Conservation (phyloP, 148 eudicot genomes). For the Rhododendron henanense region DNA sequence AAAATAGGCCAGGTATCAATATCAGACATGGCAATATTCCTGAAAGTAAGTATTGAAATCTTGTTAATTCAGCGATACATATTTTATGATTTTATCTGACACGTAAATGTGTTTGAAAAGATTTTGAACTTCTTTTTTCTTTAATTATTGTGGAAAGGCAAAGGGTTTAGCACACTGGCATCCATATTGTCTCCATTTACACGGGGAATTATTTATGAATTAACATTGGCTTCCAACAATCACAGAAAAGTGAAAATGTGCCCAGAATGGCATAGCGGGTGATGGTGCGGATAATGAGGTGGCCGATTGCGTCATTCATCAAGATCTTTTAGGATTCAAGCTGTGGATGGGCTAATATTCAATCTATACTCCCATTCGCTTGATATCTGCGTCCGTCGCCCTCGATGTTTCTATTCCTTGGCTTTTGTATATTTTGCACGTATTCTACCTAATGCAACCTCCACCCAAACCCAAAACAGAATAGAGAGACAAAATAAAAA, state of each 20-base stretch:
- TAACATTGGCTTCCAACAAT: background rate
- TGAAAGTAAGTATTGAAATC: slow-evolving; percentile 28
- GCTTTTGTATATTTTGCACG: background rate
- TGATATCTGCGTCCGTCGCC: background rate
- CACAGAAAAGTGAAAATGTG: slow-evolving; percentile 4
- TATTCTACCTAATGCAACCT: background rate
- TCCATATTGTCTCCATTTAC: background rate
- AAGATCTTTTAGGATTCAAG: background rate
- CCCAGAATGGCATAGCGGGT: background rate
- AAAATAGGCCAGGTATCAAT: slow-evolving; percentile 91
- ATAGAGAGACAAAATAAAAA: background rate
- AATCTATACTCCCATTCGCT: background rate
- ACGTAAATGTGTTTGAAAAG: background rate
- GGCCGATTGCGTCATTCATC: background rate
- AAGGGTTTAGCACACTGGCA: background rate
- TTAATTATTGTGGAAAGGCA: background rate
- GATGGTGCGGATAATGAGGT: background rate
- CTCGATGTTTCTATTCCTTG: background rate
- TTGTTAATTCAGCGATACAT: background rate
- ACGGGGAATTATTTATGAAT: background rate
- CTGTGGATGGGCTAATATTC: background rate
- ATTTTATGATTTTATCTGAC: background rate
- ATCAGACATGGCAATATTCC: slow-evolving; percentile 82
- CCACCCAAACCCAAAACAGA: background rate
- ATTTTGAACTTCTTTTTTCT: background rate